Evolutionary conservation across 139 green algal genomes (phyloP), one percentile per base, ranked within the genome.

Genomic region (Coelastrella sp.): DNA sequence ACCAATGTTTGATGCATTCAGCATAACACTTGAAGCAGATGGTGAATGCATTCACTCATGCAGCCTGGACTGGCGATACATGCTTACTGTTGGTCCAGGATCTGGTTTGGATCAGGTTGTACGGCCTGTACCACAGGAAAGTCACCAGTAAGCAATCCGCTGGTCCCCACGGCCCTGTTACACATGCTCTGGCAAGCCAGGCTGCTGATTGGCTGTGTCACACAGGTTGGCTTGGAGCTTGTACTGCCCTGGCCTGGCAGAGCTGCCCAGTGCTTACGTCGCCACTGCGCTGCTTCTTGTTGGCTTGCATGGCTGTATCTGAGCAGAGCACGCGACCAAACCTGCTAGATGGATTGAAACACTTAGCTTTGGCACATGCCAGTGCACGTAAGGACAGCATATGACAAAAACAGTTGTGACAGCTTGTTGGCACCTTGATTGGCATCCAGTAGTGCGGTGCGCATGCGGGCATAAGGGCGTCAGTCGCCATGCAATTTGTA

Each of bases 61-160:
- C 32, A 47, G 32, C 32, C 32, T 47, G 32, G 32, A 47, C 32
- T 47, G 64, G 16, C 16, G 64, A 11, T 71, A 71, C 11, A 14
- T 20, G 64, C 79, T 85, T 64, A 85, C 79, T 85, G 57, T 17
- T 85, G 79, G 57, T 85, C 79, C 56, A 85, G 20, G 7, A 86
- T 17, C 75, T 54, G 19, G 56, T 56, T 47, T 47, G 32, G 7
- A 23, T 59, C 32, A 3, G 58, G 57, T 4, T 17, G 32, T 19
- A 57, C 17, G 54, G 47, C 17, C 80, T 68, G 80, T 60, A 73
- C 57, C 19, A 60, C 54, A 8, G 7, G 17, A 8, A 74, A 71
- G 2, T n/a, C 80, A 58, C 3, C 11, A 71, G 54, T 47, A 47
- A 47, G 32, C 32, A 47, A 47, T 47, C 32, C 32, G 32, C 32